A percentile compares a stretch with the other conserved stretches of the same genome.
phyloP scores from a whole-genome alignment of 805 yeast species.

The Tetrapisispora phaffii region DNA sequence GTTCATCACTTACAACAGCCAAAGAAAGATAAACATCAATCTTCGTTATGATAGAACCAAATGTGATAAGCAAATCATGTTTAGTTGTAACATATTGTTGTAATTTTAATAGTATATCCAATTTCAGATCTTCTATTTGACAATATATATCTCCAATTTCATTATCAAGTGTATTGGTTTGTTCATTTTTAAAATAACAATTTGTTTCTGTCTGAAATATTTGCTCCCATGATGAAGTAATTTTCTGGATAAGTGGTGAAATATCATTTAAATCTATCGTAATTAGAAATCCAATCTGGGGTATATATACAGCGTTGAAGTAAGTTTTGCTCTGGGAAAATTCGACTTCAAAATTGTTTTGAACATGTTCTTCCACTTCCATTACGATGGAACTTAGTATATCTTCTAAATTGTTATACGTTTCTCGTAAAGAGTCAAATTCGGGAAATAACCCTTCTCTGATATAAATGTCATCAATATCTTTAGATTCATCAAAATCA shows the following conservation, averaged over 20 bases:
- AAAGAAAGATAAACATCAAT: conserved; percentile 33
- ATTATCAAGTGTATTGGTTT: conserved; percentile 28
- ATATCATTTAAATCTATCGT: conserved; percentile 16
- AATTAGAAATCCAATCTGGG: conserved; percentile 37
- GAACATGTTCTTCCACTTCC: conserved; percentile 6
- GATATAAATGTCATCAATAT: conserved; percentile 22
- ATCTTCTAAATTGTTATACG: conserved; percentile 29
- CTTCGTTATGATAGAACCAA: conserved; percentile 25
- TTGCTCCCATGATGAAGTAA: conserved; percentile 27
- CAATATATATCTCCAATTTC: conserved; percentile 36
- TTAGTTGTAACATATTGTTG: conserved; percentile 18
- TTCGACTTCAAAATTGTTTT: background rate
- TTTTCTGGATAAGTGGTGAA: background rate
- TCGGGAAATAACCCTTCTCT: conserved; percentile 24
- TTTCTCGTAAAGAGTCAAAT: conserved; percentile 21
- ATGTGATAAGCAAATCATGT: conserved; percentile 8
- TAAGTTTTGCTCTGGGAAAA: conserved; percentile 4
- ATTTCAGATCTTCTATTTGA: conserved; percentile 32
- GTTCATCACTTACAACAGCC: conserved; percentile 23
- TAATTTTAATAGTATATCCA: conserved; percentile 32
- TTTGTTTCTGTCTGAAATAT: conserved; percentile 32
- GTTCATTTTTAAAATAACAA: conserved; percentile 30
- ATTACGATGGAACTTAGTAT: conserved; percentile 19
- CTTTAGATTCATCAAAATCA: conserved; percentile 32
- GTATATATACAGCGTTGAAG: conserved; percentile 34